Evolutionary conservation across 768 basidiomycete genomes (phyloP).

Genomic region (Suillus fuscotomentosus): DNA sequence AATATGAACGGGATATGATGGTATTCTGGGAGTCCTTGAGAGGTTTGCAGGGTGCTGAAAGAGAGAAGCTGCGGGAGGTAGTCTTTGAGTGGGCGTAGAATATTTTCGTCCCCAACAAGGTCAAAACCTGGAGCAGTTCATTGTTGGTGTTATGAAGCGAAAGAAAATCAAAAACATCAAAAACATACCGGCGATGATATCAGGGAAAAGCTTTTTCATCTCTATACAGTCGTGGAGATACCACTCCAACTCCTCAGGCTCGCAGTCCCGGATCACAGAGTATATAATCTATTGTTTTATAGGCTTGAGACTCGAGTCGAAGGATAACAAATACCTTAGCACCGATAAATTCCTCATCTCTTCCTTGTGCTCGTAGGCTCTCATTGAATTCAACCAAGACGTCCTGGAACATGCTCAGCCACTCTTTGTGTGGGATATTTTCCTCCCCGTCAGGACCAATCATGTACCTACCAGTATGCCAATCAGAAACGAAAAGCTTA

Average conservation of each 20-base stretch:
- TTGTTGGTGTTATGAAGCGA: background rate
- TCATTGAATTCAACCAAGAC: conserved; percentile 52
- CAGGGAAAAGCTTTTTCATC: conserved; percentile 72
- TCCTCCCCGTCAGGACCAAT: conserved; percentile 53
- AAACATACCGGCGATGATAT: conserved; percentile 60
- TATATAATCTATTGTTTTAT: conserved; percentile 60
- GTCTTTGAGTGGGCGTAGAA: conserved; percentile 53
- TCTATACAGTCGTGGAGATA: conserved; percentile 73
- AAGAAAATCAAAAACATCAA: background rate
- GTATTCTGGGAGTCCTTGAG: conserved; percentile 40
- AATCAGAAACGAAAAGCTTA: background rate
- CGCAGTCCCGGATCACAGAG: conserved; percentile 55
- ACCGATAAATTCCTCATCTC: conserved; percentile 63
- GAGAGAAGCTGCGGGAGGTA: conserved; percentile 60
- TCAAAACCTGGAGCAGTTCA: conserved; percentile 57
- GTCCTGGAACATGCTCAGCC: conserved; percentile 52
- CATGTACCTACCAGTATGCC: conserved; percentile 46
- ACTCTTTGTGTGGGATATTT: conserved; percentile 57
- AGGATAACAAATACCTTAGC: conserved; percentile 40
- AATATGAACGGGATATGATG: conserved; percentile 70
- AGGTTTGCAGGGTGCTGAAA: conserved; percentile 57
- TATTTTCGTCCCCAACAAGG: conserved; percentile 76
- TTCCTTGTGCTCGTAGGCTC: conserved; percentile 48
- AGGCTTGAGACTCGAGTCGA: background rate
- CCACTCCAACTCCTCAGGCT: conserved; percentile 56